Base-by-base conservation (phyloP, 2,329 filamentous ascomycete species). In the Tolypocladium tundrense region DNA sequence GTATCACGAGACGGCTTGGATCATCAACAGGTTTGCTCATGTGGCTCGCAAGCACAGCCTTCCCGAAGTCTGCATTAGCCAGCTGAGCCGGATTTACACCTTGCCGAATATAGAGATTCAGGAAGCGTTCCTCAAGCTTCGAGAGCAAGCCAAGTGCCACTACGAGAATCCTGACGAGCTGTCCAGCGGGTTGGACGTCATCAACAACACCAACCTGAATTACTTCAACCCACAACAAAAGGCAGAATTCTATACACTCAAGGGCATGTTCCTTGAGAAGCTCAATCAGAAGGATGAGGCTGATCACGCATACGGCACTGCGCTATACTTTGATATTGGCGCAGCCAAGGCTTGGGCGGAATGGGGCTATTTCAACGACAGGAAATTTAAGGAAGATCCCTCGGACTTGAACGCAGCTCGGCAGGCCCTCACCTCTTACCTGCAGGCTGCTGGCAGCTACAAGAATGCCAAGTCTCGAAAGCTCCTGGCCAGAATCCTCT, bases 71-170 rank as follows among this genome's bases (percentile, higher is more conserved):
- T 99, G 95, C 76, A 97, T 99, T 73, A 93, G 85, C 63, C 94
- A 99, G 69, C 83, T 99, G 24, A 96, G 93, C 69, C 89, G 93
- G 62, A 99, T 99, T 69, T 99, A 99, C 72, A 99, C 94, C 0
- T 81, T 99, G 7, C 94, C 94, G 1, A 99, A 99, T 69, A 99
- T 99, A 51, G 94, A 99, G 75, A 99, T 99, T 53, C 95, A 99
- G 69, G 94, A 99, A 72, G 94, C 94, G 0, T 99, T 99, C 80
- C 77, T 99, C 61, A 99, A 99, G 76, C 76, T 99, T 56, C 82
- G 95, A n/a, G 95, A 99, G 74, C 94, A 99, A 73, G 94, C 94
- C 50, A 97, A 97, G 71, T 99, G 94, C 65, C 94, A 99, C 70
- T 99, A 97, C 71, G 92, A 97, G 75, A 97, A 97, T 67, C 86